Evolutionary conservation across 352 stramenopile genomes (phyloP), one percentile per base, ranked within the genome.

Genomic region (Phytopythium vexans): DNA sequence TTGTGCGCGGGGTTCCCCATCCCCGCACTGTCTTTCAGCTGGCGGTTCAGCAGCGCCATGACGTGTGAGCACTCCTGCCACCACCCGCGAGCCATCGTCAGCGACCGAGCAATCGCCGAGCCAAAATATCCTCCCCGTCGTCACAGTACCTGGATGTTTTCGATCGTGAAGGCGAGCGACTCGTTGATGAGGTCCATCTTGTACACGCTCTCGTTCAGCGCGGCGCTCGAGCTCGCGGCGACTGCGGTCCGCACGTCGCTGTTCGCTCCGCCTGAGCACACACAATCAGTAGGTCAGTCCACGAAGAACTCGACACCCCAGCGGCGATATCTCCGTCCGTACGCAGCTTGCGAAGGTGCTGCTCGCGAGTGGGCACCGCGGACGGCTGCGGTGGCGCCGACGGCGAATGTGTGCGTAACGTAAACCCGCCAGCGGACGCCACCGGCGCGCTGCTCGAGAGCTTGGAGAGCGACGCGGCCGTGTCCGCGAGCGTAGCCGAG

Each of bases 171-270:
- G 9, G 78, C 78, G 42, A 92, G 60, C 41, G 81, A 92, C 53
- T 92, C 81, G 53, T 89, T 89, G 54, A 89, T 83, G 42, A 88
- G 72, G 52, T 92, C 78, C 53, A 92, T 65, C 47, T 89, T 88
- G 63, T 82, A 75, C 44, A 88, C 70, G 35, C 63, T 72, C 27
- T 68, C 65, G 41, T 78, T 71, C 34, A 88, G 52, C 16, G 64
- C 58, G 7, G 71, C 68, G 4, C 54, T 63, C 31, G 67, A 62
- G 32, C 62, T 75, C 27, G 62, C 68, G 0, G 56, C 56, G 48
- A 82, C 38, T 5, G 58, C 49, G 32, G 67, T 58, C 14, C 71
- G 67, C 46, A 88, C 40, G 35, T 64, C 59, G 11, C 72, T 65
- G 46, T 89, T 88, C 14, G 58, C 57, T 38, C 65, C 54, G 42